These are phyloP conservation scores for Sungouiozyma ichnusensis DNA, from an alignment of 805 yeast genomes.

Conservation along the genomic window DNA sequence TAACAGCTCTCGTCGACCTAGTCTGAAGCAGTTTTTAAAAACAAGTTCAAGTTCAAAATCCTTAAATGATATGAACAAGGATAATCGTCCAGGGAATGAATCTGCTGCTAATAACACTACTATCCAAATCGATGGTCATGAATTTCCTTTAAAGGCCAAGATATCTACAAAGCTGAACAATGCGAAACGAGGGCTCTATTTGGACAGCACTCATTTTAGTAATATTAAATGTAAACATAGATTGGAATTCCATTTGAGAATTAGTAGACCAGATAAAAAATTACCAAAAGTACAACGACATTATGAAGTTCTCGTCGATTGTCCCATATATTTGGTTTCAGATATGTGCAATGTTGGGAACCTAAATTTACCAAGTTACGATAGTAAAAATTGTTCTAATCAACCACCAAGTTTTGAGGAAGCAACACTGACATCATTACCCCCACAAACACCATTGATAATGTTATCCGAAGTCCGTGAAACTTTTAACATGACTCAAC, in stretches of 20 bases:
- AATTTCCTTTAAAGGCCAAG: conserved; percentile 7
- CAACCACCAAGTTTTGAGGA: conserved; percentile 54
- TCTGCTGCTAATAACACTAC: background rate
- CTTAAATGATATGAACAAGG: background rate
- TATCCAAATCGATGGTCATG: background rate
- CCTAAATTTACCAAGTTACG: conserved; percentile 32
- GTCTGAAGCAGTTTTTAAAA: background rate
- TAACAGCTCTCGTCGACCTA: background rate
- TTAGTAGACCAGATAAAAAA: conserved; percentile 45
- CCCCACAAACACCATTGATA: conserved; percentile 19
- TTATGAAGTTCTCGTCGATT: conserved; percentile 71
- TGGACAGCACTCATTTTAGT: conserved; percentile 51
- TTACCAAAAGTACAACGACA: conserved; percentile 46
- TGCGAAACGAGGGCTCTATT: conserved; percentile 35
- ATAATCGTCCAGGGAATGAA: background rate
- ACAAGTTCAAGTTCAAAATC: background rate
- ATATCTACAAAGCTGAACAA: conserved; percentile 16
- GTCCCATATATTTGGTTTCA: conserved; percentile 53
- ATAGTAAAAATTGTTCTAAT: conserved; percentile 6
- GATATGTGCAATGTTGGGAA: conserved; percentile 31
- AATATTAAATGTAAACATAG: conserved; percentile 57
- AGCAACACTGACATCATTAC: conserved; percentile 41
- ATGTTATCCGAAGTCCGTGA: background rate
- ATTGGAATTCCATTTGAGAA: conserved; percentile 58
- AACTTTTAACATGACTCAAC: background rate